Evolutionary conservation across 2,329 filamentous ascomycete species (phyloP).

Genomic region (Sclerotinia trifoliorum): DNA sequence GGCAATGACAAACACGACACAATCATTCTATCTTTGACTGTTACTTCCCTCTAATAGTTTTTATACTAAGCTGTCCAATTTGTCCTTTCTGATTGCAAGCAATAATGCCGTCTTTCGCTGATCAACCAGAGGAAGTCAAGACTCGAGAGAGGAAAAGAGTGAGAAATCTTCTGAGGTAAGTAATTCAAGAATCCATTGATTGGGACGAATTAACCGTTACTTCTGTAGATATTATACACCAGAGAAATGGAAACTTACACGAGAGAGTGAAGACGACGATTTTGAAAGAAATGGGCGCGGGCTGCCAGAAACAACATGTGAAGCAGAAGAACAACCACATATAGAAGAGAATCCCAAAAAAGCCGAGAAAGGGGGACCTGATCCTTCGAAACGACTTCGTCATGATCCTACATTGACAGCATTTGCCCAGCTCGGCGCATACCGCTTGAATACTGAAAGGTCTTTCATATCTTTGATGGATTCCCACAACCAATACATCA

Average conservation of each 20-base stretch:
- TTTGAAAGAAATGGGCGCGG: neutral
- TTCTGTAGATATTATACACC: conserved; percentile 22
- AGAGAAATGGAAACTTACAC: conserved; percentile 5
- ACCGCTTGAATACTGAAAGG: conserved; percentile 47
- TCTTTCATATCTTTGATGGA: conserved; percentile 46
- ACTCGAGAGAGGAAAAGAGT: conserved; percentile 20
- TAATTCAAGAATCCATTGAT: neutral
- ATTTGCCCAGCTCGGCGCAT: conserved; percentile 49
- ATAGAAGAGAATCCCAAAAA: neutral
- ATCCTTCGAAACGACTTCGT: conserved; percentile 16
- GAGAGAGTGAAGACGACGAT: conserved; percentile 10
- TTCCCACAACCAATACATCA: conserved; percentile 31
- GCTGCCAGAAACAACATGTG: neutral
- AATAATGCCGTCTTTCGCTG: neutral
- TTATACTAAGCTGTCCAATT: neutral
- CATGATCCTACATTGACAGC: conserved; percentile 45
- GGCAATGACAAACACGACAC: too few relatives aligned
- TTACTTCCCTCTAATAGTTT: neutral
- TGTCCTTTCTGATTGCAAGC: neutral
- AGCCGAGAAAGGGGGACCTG: conserved; percentile 3
- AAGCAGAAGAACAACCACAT: neutral
- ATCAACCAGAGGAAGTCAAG: conserved; percentile 5
- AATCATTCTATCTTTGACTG: neutral
- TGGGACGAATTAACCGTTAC: too few relatives aligned
- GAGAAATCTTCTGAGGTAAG: conserved; percentile 20